phyloP scores from a whole-genome alignment of 2,329 filamentous ascomycete genomes.

The Xylariaceae sp. region DNA sequence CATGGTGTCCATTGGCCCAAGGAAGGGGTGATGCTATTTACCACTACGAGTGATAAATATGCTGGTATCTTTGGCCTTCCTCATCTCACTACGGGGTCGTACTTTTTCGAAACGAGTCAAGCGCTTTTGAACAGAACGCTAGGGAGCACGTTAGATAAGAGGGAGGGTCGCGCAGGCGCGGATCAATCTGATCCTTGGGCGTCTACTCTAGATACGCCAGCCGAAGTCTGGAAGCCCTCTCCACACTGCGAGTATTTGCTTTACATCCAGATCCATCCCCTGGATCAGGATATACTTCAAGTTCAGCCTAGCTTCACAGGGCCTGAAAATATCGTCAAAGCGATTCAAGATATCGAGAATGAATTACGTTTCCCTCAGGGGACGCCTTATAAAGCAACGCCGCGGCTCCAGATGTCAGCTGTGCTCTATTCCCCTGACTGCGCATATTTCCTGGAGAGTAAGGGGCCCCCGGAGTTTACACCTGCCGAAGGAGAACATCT shows the following conservation, averaged over 20 bases:
- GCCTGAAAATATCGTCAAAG: constrained; percentile 34
- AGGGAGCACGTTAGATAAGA: constrained; percentile 58
- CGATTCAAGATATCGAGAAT: constrained; percentile 53
- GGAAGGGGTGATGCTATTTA: constrained; percentile 74
- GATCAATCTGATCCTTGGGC: constrained; percentile 70
- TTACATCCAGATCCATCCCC: constrained; percentile 71
- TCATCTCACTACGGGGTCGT: constrained; percentile 62
- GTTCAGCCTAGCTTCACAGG: constrained; percentile 31
- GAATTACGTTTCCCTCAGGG: constrained; percentile 59
- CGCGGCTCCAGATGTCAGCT: constrained; percentile 56
- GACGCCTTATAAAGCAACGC: constrained; percentile 49
- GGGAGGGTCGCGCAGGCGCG: constrained; percentile 50
- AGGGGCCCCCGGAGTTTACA: constrained; percentile 54
- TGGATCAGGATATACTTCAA: constrained; percentile 37
- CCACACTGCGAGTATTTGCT: constrained; percentile 87
- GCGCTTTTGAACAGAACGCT: constrained; percentile 69
- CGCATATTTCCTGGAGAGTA: constrained; percentile 59
- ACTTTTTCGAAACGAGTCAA: constrained; percentile 55
- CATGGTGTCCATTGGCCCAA: constrained; percentile 82
- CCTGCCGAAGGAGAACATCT: constrained; percentile 51
- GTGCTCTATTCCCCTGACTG: constrained; percentile 65
- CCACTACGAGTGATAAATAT: constrained; percentile 90
- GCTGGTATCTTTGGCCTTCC: constrained; percentile 86
- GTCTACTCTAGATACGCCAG: constrained; percentile 57
- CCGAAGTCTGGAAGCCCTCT: constrained; percentile 53